Base-by-base conservation (phyloP, 306 rosid species). In the Morella rubra region DNA sequence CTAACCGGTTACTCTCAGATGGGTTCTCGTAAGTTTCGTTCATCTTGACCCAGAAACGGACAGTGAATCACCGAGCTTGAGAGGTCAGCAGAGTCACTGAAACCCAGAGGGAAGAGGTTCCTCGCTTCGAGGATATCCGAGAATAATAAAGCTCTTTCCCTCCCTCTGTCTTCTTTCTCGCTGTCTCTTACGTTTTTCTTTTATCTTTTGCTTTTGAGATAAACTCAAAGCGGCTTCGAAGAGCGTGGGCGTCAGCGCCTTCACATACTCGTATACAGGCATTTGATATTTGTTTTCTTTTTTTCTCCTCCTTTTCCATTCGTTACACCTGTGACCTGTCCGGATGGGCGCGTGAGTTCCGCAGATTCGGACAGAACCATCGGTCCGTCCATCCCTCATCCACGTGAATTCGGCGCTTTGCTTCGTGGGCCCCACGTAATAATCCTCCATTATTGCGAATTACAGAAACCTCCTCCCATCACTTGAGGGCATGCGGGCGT, bases 1-100 rank as follows among this genome's bases (percentile, higher is more conserved):
- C 13, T 73, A 74, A 89, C 94, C 94, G 89, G 91, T 80, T 49
- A 27, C 79, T 46, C 54, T 78, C 84, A 73, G 84, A 72, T 76
- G 81, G 81, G 78, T 59, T 75, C 1, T 61, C 68, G 24, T 53
- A 58, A 55, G 44, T 49, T 53, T 76, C 80, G 18, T 86, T 82
- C 86, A 86, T 85, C 67, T 83, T 75, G 50, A 74, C 73, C 82
- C 53, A 73, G 67, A 81, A 70, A 44, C 65, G 27, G 72, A 76
- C 22, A 20, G 50, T 78, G 20, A 19, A 49, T 70, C 9, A 52
- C 50, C 3, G 27, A 51, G 18, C 16, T 16, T 73, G 75, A 20
- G 73, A 47, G 44, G 60, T 32, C 37, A 32, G 37, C 37, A 3
- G 37, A 54, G 59, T 64, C 8, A 5, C 44, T 53, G 24, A 47